Conservation (phyloP, 2,329 filamentous ascomycete species). For the Pochonia chlamydosporia region DNA sequence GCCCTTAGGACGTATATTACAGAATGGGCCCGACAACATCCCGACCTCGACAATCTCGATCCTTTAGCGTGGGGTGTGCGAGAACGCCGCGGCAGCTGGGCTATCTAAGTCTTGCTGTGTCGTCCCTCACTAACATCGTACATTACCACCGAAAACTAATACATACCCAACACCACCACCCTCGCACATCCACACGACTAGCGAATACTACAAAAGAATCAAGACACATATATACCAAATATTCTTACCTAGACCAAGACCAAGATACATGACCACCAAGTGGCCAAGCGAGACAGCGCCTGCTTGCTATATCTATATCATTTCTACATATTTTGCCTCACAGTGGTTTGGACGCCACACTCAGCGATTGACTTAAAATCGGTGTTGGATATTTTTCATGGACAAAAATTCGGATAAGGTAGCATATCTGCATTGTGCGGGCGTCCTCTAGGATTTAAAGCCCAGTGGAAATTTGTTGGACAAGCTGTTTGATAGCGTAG, state of each 20-base stretch:
- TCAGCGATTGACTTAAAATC: neutral
- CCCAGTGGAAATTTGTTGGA: too few relatives aligned
- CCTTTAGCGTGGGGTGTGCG: constrained; percentile 62
- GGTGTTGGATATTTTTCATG: neutral
- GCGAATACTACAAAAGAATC: neutral
- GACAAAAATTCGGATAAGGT: neutral
- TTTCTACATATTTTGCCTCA: too few relatives aligned
- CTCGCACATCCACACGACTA: neutral
- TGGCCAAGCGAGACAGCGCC: neutral
- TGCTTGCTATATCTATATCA: neutral
- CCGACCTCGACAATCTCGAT: constrained; percentile 58
- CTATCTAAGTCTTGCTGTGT: constrained; percentile 38
- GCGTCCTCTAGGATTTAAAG: neutral
- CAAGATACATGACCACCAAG: too few relatives aligned
- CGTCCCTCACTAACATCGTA: neutral
- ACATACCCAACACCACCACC: neutral
- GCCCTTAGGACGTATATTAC: constrained; percentile 77
- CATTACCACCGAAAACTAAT: neutral
- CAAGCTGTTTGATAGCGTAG: too few relatives aligned
- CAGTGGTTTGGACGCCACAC: too few relatives aligned
- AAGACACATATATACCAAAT: neutral
- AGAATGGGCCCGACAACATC: constrained; percentile 88
- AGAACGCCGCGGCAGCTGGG: constrained; percentile 67
- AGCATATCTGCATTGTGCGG: neutral
- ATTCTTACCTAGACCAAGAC: too few relatives aligned